These are phyloP conservation scores for Amaranthus palmeri DNA, from an alignment of 148 eudicot genomes.

Conservation along the genomic window DNA sequence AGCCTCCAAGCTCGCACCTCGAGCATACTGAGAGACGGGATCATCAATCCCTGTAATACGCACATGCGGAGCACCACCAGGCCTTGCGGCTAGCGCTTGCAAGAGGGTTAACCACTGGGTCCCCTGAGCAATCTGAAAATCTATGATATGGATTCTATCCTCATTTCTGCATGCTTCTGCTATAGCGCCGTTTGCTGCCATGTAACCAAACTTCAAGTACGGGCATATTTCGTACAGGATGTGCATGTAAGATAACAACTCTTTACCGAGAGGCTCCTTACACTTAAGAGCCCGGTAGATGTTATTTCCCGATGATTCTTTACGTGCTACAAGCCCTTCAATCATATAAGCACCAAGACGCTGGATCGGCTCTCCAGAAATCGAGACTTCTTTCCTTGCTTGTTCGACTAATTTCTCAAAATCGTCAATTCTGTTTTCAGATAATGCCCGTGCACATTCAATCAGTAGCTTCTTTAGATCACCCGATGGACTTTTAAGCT, in stretches of 20 bases:
- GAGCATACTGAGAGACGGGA: slow-evolving; percentile 64
- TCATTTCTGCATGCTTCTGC: slow-evolving; percentile 82
- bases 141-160: slow-evolving; percentile 71
- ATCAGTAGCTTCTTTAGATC: slow-evolving; percentile 57
- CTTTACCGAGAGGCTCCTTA: slow-evolving; percentile 70
- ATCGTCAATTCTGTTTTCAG: slow-evolving; percentile 51
- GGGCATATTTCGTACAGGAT: slow-evolving; percentile 85
- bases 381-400: slow-evolving; percentile 55
- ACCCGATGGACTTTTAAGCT: slow-evolving; percentile 33
- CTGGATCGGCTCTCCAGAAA: slow-evolving; percentile 79
- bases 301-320: slow-evolving; percentile 62
- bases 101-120: slow-evolving; percentile 90
- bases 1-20: slow-evolving; percentile 59
- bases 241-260: slow-evolving; percentile 83
- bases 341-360: slow-evolving; percentile 91
- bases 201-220: slow-evolving; percentile 80
- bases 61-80: slow-evolving; percentile 71
- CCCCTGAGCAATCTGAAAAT: slow-evolving; percentile 84
- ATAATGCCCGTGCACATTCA: slow-evolving; percentile 69
- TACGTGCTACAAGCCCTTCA: slow-evolving; percentile 76
- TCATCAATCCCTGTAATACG: slow-evolving; percentile 90
- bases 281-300: slow-evolving; percentile 71
- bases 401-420: slow-evolving; percentile 49
- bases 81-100: slow-evolving; percentile 83
- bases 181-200: slow-evolving; percentile 93